phyloP scores from a whole-genome alignment of 2,329 filamentous ascomycete species.

The Cladosporium sp. region DNA sequence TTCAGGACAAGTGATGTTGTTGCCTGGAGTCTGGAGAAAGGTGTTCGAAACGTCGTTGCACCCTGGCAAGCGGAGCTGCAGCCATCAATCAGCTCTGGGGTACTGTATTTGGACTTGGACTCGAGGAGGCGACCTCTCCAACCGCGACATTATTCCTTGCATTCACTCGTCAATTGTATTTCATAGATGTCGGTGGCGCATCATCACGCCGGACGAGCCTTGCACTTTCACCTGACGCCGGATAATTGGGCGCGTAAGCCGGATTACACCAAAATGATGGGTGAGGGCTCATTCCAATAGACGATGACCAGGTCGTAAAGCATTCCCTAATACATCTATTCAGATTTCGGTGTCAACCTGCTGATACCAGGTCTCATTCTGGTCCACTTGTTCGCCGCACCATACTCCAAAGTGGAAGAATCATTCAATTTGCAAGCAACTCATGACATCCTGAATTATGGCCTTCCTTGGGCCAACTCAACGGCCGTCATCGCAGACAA shows the following conservation, averaged over 20 bases:
- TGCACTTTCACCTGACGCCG: constrained; percentile 18
- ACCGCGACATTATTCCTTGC: neutral
- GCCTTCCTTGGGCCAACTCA: constrained; percentile 53
- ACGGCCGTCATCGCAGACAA: constrained; percentile 40
- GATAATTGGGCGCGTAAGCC: neutral
- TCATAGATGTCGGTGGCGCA: constrained; percentile 21
- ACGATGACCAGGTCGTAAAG: too few species aligned
- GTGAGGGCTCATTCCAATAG: constrained; percentile 3
- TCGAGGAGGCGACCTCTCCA: too few species aligned
- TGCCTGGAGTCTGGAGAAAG: constrained; percentile 6
- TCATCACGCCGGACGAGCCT: constrained; percentile 19
- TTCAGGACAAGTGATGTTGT: neutral
- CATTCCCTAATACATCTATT: constrained; percentile 11
- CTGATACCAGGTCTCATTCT: constrained; percentile 53
- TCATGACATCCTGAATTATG: constrained; percentile 83
- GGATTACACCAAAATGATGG: constrained; percentile 5
- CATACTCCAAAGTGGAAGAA: constrained; percentile 97
- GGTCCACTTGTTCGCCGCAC: constrained; percentile 48
- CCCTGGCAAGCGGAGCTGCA: constrained; percentile 1
- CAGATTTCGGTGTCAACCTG: constrained; percentile 49
- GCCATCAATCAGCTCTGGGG: too few species aligned
- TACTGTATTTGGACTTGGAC: too few species aligned
- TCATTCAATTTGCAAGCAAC: constrained; percentile 95
- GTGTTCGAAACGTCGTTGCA: constrained; percentile 4
- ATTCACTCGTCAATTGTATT: too few species aligned